Evolutionary conservation across 345 rosid genomes (phyloP), one percentile per base, ranked within the genome.

Genomic region (Melaleuca alternifolia): DNA sequence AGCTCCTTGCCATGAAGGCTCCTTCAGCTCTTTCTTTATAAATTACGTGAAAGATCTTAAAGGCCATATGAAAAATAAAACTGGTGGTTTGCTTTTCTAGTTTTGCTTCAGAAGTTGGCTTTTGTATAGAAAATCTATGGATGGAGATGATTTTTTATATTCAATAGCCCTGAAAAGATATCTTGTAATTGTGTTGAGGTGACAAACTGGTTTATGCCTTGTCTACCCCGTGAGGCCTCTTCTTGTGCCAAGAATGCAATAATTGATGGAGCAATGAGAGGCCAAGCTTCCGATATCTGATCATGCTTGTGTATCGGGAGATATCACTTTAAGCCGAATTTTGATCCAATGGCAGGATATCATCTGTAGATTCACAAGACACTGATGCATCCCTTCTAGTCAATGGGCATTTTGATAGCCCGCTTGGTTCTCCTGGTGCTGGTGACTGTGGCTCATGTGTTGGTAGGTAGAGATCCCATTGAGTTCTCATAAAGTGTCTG

Each of bases 361-460:
- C 99, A 33, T 93, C 99, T 14, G 53, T 87, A 81, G 89, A 94
- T 90, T 91, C 96, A 84, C 91, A 54, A 79, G 98, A 95, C 71
- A 89, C 86, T 11, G 99, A 94, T 61, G 91, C 98, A 12, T 93
- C 99, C 10, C 96, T 97, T 89, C 89, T 97, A 89, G 88, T 97
- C 85, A 97, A 97, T 94, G 99, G 98, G 51, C 99, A 97, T 92
- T 97, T 91, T 90, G 99, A 97, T 86, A 91, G 99, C 87, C 93
- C 99, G 33, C 94, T 96, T 62, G 96, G 94, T 79, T 97, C 99
- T 18, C 98, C 98, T 13, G 99, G 99, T 87, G 99, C 99, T 88
- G 98, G 96, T 81, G 99, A 97, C 86, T 97, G 99, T 89, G 99
- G 92, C 85, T 94, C 99, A 83, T 96, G 99, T 88, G 99, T 96